These are phyloP conservation scores for Talaromyces sp. DNA, from an alignment of 2,329 filamentous ascomycete species.

Conservation along the genomic window DNA sequence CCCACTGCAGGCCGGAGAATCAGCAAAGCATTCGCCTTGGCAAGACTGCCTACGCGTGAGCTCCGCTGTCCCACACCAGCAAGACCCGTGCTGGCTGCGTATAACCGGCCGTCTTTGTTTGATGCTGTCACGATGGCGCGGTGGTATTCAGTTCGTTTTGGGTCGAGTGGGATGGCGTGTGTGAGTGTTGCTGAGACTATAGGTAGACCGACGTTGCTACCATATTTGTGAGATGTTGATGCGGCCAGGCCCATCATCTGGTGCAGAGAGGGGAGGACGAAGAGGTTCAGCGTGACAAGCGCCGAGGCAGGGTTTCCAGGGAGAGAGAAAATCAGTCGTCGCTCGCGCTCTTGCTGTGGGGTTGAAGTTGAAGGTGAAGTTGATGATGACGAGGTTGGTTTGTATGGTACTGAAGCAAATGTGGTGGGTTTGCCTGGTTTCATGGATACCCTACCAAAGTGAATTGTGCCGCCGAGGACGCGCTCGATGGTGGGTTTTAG, in stretches of 20 bases:
- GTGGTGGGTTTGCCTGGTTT: conserved; percentile 98
- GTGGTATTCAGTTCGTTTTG: conserved; percentile 80
- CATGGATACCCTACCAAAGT: conserved; percentile 95
- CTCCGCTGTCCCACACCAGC: conserved; percentile 63
- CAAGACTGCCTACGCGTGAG: conserved; percentile 82
- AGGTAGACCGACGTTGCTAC: conserved; percentile 63
- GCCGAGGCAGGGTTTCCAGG: conserved; percentile 94
- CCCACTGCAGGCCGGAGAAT: conserved; percentile 51
- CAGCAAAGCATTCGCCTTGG: conserved; percentile 80
- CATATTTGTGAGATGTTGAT: background rate
- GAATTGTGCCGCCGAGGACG: conserved; percentile 81
- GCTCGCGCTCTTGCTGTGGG: conserved; percentile 51
- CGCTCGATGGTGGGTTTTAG: conserved; percentile 95
- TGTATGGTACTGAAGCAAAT: conserved; percentile 79
- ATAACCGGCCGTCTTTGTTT: conserved; percentile 59
- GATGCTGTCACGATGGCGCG: conserved; percentile 68
- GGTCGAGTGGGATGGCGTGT: conserved; percentile 70
- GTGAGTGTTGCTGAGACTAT: conserved; percentile 66
- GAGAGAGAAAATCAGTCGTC: conserved; percentile 77
- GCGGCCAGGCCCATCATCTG: conserved; percentile 61
- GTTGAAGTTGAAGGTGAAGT: conserved; percentile 34
- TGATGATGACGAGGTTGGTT: conserved; percentile 36
- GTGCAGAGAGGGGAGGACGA: conserved; percentile 83
- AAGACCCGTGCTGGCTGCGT: conserved; percentile 77
- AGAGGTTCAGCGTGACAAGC: conserved; percentile 88